Conservation (phyloP, 2,329 filamentous ascomycete species). For the Westerdykella sp. region DNA sequence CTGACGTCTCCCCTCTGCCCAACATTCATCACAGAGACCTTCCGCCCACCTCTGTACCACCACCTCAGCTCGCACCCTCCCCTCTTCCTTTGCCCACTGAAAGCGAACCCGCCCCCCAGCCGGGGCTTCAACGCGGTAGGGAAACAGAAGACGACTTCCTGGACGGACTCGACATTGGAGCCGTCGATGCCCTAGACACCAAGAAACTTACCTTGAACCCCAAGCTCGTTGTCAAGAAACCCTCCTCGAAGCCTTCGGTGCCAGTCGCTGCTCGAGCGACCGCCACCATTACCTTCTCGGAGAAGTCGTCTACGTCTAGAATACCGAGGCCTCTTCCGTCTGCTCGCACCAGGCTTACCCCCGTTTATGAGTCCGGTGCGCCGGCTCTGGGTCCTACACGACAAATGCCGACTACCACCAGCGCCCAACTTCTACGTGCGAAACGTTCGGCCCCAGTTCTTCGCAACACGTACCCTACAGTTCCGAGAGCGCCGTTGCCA, state of each 20-base stretch:
- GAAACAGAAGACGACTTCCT: conserved; percentile 68
- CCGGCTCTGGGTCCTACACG: conserved; percentile 57
- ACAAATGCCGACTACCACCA: conserved; percentile 48
- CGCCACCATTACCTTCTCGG: conserved; percentile 86
- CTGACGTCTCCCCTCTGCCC: conserved; percentile 19
- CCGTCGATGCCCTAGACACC: conserved; percentile 73
- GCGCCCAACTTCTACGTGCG: conserved; percentile 50
- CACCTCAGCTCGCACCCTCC: conserved; percentile 11
- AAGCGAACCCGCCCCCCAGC: conserved; percentile 11
- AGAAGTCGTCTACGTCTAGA: conserved; percentile 62
- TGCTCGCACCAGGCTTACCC: conserved; percentile 62
- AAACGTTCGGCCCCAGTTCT: conserved; percentile 58
- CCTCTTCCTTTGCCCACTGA: conserved; percentile 16
- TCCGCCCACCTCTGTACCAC: conserved; percentile 27
- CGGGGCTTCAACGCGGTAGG: conserved; percentile 12
- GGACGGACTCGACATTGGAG: conserved; percentile 77
- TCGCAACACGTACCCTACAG: conserved; percentile 44
- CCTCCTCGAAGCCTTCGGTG: conserved; percentile 47
- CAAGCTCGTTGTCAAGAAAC: conserved; percentile 80
- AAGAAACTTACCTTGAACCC: conserved; percentile 80
- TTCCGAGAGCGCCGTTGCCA: conserved; percentile 62
- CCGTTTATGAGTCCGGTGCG: conserved; percentile 83
- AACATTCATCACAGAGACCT: conserved; percentile 14
- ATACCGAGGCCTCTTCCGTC: conserved; percentile 69
- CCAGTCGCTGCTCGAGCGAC: conserved; percentile 67